Base-by-base conservation (phyloP, 768 basidiomycete species). In the Cytidiella melzeri region DNA sequence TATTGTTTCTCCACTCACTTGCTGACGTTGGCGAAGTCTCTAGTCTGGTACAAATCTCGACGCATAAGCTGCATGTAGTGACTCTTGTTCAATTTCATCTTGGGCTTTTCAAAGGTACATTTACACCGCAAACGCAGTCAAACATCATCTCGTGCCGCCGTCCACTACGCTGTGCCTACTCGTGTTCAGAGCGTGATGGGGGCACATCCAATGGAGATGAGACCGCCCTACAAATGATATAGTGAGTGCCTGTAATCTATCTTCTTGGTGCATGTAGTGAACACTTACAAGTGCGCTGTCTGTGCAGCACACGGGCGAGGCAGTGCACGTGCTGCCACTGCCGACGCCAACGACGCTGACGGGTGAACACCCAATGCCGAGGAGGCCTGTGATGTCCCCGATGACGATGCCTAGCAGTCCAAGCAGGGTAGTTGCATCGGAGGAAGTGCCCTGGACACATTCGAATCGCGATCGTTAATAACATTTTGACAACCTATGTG, bases 351-450 rank as follows among this genome's bases (percentile, higher is more conserved):
- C 40, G 39, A 46, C 44, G 46, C 26, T 37, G 42, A 56, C 19
- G 19, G 55, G 46, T 3, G 52, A 51, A 42, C 55, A 56, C 9
- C 12, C 34, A 19, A 53, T 18, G 28, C 55, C 55, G 28, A 56
- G 18, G 15, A 26, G 39, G 5, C 26, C 43, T 1, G 37, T 37
- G 23, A 42, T 21, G 24, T 13, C 24, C n/a, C 34, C 38, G 18
- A 53, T 9, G 19, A 52, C 43, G 18, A 56, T 30, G 1, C 55
- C 55, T 5, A 56, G 52, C 3, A 56, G 49, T 13, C 43, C 42
- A 27, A 45, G 10, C 26, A 56, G 25, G 13, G 45, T 10, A 12
- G 25, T 15, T 4, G 39, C 52, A 11, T 38, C 11, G 19, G 20
- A 7, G 25, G 47, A 48, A 2, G 9, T 3, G 47, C 38, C 41